A percentile compares a stretch with the other conserved stretches of the same genome.
phyloP scores from a whole-genome alignment of 805 yeast genomes.

The Clavispora vitiphila region DNA sequence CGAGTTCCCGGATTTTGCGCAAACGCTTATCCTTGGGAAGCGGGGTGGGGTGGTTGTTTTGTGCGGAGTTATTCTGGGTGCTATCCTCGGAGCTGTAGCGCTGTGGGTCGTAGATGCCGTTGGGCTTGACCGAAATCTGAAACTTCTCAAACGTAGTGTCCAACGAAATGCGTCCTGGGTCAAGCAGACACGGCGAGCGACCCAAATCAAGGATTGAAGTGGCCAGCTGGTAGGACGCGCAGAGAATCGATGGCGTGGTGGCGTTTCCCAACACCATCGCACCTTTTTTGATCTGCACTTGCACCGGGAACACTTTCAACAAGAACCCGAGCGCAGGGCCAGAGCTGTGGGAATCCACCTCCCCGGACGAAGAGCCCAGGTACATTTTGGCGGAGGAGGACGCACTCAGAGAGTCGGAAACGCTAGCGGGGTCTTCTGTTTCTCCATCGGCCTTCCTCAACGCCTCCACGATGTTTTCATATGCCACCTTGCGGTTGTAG shows the following conservation, averaged over 20 bases:
- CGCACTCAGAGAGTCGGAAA: neutral
- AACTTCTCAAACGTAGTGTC: constrained; percentile 46
- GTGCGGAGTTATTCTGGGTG: too few species aligned
- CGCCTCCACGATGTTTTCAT: constrained; percentile 53
- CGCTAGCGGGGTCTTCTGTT: neutral
- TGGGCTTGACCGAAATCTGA: constrained; percentile 62
- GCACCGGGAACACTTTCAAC: constrained; percentile 54
- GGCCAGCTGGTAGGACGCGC: constrained; percentile 53
- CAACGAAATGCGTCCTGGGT: constrained; percentile 47
- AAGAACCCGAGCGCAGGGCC: constrained; percentile 11
- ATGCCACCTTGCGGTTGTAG: constrained; percentile 76
- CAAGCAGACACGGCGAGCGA: constrained; percentile 43
- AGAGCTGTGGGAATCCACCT: neutral
- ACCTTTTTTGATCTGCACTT: constrained; percentile 55
- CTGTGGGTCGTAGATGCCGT: constrained; percentile 50
- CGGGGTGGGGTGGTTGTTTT: neutral
- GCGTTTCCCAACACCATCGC: constrained; percentile 77
- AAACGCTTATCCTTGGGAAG: neutral
- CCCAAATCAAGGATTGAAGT: constrained; percentile 55
- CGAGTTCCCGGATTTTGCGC: neutral
- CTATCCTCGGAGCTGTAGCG: neutral
- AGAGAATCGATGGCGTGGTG: constrained; percentile 67
- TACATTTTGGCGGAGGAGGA: neutral
- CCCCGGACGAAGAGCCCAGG: neutral
- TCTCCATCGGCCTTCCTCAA: constrained; percentile 16